phyloP scores from a whole-genome alignment of 2,329 filamentous ascomycete genomes.

The Fusarium xyrophilum region DNA sequence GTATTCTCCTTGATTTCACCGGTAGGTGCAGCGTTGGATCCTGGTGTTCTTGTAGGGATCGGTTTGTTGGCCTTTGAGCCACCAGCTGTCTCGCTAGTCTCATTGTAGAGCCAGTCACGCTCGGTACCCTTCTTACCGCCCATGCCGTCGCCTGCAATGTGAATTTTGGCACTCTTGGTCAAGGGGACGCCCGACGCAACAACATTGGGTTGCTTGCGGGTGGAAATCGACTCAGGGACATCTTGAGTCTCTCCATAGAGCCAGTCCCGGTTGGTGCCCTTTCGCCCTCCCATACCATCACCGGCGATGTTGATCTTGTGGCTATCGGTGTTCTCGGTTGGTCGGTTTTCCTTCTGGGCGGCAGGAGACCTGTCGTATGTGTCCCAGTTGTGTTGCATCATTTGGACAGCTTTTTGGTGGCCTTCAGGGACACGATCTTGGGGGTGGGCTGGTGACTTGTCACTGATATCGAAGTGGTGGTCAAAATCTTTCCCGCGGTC shows the following conservation, averaged over 20 bases:
- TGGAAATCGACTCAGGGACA: conserved; percentile 35
- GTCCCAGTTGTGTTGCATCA: conserved; percentile 72
- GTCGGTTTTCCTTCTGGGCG: conserved; percentile 60
- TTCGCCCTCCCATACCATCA: conserved; percentile 71
- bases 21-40: conserved; percentile 4
- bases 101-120: conserved; percentile 64
- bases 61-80: conserved; percentile 33
- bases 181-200: conserved; percentile 21
- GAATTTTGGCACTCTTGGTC: conserved; percentile 41
- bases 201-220: conserved; percentile 29
- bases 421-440: conserved; percentile 60
- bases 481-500: conserved; percentile 79
- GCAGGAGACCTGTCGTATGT: conserved; percentile 62
- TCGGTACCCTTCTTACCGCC: conserved; percentile 62
- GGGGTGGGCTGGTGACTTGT: conserved; percentile 64
- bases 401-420: conserved; percentile 73
- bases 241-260: conserved; percentile 53
- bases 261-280: conserved; percentile 63
- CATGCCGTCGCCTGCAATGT: conserved; percentile 68
- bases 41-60: conserved; percentile 47
- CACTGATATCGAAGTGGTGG: conserved; percentile 77
- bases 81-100: conserved; percentile 49
- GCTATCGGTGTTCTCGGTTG: conserved; percentile 54
- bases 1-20: conserved; percentile 22
- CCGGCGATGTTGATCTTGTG: conserved; percentile 57